phyloP scores from a whole-genome alignment of 2,329 filamentous ascomycete genomes.

The Rhynchosporium graminicola region DNA sequence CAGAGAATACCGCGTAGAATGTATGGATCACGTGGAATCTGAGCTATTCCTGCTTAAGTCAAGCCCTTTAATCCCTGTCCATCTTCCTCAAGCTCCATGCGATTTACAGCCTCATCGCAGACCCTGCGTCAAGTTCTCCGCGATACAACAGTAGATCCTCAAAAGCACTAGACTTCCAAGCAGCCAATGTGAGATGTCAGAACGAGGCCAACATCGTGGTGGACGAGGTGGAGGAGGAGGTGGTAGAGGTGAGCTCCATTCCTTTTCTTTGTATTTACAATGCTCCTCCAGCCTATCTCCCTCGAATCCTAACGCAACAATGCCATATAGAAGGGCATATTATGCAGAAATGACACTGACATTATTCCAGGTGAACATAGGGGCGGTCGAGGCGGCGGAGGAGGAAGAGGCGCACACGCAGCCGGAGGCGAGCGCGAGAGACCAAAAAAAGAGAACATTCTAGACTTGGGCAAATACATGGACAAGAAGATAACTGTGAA shows the following conservation, averaged over 20 bases:
- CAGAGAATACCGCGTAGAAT: too few relatives aligned
- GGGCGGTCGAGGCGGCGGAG: constrained; percentile 31
- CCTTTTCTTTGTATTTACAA: background rate
- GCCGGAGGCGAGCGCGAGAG: constrained; percentile 61
- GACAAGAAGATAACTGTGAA: constrained; percentile 95
- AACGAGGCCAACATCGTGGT: constrained; percentile 35
- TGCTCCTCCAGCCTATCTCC: background rate
- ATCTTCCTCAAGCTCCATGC: constrained; percentile 1
- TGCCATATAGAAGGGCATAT: background rate
- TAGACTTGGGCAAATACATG: constrained; percentile 94
- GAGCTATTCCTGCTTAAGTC: too few relatives aligned
- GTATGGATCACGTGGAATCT: too few relatives aligned
- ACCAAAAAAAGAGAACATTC: constrained; percentile 98
- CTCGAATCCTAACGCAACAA: background rate
- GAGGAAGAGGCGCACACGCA: constrained; percentile 46
- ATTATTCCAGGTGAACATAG: constrained; percentile 18
- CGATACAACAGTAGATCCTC: background rate
- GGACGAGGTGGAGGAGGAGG: constrained; percentile 29
- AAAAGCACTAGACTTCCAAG: background rate
- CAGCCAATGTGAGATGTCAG: constrained; percentile 29
- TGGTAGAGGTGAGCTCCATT: constrained; percentile 26
- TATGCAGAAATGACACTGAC: constrained; percentile 4
- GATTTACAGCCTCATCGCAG: constrained; percentile 12
- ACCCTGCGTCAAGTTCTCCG: background rate
- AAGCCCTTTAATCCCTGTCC: background rate